Evolutionary conservation across 1,284 basidiomycete species (phyloP).

Genomic region (Athelia sp.): DNA sequence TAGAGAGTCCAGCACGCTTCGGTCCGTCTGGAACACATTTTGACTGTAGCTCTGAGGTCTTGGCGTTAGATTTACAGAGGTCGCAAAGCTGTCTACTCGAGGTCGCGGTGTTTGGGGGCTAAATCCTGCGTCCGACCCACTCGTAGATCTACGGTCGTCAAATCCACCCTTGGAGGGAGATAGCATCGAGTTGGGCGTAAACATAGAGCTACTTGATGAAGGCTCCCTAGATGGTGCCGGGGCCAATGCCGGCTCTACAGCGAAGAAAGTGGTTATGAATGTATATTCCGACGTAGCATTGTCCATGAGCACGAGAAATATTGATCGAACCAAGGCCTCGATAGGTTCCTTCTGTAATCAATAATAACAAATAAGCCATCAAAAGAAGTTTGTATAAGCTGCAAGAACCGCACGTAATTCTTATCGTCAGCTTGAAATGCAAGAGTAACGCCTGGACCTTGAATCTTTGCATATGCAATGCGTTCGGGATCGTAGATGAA

Average conservation of each 20-base stretch:
- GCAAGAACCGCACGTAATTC: slow-evolving; percentile 53
- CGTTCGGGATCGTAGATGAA: slow-evolving; percentile 46
- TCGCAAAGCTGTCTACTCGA: slow-evolving; percentile 17
- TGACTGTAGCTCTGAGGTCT: too few relatives aligned
- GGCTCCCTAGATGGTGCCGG: slow-evolving; percentile 28
- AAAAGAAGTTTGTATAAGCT: slow-evolving; percentile 1
- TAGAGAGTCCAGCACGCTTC: slow-evolving; percentile 46
- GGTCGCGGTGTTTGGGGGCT: background rate
- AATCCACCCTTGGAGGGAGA: slow-evolving; percentile 31
- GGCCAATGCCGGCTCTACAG: slow-evolving; percentile 27
- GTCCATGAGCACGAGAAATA: slow-evolving; percentile 87
- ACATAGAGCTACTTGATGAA: too few relatives aligned
- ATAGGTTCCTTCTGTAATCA: slow-evolving; percentile 70
- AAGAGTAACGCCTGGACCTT: slow-evolving; percentile 75
- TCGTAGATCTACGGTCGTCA: background rate
- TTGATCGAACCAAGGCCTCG: slow-evolving; percentile 81
- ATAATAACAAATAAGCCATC: slow-evolving; percentile 9
- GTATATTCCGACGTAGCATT: slow-evolving; percentile 89
- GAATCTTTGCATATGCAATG: slow-evolving; percentile 64
- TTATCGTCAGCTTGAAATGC: slow-evolving; percentile 87
- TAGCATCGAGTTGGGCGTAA: slow-evolving; percentile 26
- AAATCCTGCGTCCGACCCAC: background rate
- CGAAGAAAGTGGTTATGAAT: slow-evolving; percentile 83
- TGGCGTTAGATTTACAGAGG: slow-evolving; percentile 49
- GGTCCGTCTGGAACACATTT: background rate